Conservation (phyloP, 1,284 basidiomycete species). For the Melampsora abietis-canadensis region DNA sequence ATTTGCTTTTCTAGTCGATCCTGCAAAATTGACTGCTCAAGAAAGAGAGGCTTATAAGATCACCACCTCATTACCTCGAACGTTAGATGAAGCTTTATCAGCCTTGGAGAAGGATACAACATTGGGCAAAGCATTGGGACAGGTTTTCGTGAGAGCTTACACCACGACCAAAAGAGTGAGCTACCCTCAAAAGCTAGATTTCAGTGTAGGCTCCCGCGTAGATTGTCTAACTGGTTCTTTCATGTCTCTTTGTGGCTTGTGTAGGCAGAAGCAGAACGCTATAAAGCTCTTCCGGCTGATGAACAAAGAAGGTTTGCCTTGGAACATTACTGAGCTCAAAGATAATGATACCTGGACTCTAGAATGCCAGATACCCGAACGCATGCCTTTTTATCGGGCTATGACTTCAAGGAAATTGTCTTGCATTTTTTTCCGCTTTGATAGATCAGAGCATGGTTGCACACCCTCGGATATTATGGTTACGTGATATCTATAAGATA, state of each 20-base stretch:
- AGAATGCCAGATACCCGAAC: no score
- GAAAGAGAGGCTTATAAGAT: conserved; percentile 40
- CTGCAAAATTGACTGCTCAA: conserved; percentile 28
- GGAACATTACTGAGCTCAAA: conserved; percentile 21
- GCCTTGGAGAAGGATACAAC: conserved; percentile 39
- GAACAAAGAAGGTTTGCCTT: conserved; percentile 19
- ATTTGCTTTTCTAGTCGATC: conserved; percentile 16
- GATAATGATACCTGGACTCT: not conserved
- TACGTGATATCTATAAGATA: no score
- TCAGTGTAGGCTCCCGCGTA: not conserved
- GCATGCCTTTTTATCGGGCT: no score
- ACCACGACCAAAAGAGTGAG: conserved; percentile 26
- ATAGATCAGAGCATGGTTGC: no score
- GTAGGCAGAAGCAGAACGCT: conserved; percentile 40
- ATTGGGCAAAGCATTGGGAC: conserved; percentile 30
- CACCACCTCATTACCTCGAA: conserved; percentile 15
- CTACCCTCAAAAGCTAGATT: not conserved
- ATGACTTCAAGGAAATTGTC: no score
- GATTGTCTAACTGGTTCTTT: not conserved
- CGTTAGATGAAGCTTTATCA: conserved; percentile 25
- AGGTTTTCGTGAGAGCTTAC: conserved; percentile 39
- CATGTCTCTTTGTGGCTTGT: not conserved
- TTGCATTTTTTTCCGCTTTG: no score
- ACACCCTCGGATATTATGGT: no score
- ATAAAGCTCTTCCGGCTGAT: conserved; percentile 19